Evolutionary conservation across 2,329 filamentous ascomycete species (phyloP).

Genomic region (Spiromastix sp.): DNA sequence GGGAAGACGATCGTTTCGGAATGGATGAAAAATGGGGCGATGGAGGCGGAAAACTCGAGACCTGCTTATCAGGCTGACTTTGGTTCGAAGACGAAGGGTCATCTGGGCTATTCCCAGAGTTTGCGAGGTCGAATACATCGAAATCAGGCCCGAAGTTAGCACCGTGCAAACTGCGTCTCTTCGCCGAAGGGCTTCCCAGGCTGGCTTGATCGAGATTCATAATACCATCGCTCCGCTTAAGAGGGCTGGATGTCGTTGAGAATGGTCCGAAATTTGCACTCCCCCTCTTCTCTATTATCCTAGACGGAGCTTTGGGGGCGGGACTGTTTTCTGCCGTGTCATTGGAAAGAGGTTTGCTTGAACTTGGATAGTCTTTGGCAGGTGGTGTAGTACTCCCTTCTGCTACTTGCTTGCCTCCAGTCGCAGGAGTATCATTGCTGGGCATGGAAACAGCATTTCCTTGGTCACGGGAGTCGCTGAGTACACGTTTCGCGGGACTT

Average conservation of each 20-base stretch:
- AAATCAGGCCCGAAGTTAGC: slow-evolving; percentile 54
- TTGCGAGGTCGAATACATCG: slow-evolving; percentile 60
- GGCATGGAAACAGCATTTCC: slow-evolving; percentile 60
- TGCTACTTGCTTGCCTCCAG: slow-evolving; percentile 3
- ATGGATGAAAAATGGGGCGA: slow-evolving; percentile 44
- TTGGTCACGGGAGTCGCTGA: slow-evolving; percentile 59
- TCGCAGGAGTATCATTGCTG: slow-evolving; percentile 23
- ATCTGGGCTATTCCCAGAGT: slow-evolving; percentile 18
- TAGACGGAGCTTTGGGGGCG: slow-evolving; percentile 24
- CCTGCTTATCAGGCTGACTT: slow-evolving; percentile 16
- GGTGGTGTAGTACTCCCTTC: slow-evolving; percentile 2
- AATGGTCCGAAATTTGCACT: slow-evolving; percentile 38
- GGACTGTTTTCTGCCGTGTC: slow-evolving; percentile 12
- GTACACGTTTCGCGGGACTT: slow-evolving; percentile 69
- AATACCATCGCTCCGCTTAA: slow-evolving; percentile 83
- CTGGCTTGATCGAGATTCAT: slow-evolving; percentile 71
- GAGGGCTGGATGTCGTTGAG: slow-evolving; percentile 61
- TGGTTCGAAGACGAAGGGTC: background rate
- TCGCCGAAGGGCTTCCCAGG: slow-evolving; percentile 67
- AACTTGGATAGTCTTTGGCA: slow-evolving; percentile 5
- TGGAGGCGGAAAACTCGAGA: slow-evolving; percentile 22
- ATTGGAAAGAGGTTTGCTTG: background rate
- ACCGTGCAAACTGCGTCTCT: slow-evolving; percentile 78
- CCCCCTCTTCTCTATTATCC: slow-evolving; percentile 40
- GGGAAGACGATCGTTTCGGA: slow-evolving; percentile 61